Conservation (phyloP, 768 basidiomycete genomes). For the Amanita muscaria region DNA sequence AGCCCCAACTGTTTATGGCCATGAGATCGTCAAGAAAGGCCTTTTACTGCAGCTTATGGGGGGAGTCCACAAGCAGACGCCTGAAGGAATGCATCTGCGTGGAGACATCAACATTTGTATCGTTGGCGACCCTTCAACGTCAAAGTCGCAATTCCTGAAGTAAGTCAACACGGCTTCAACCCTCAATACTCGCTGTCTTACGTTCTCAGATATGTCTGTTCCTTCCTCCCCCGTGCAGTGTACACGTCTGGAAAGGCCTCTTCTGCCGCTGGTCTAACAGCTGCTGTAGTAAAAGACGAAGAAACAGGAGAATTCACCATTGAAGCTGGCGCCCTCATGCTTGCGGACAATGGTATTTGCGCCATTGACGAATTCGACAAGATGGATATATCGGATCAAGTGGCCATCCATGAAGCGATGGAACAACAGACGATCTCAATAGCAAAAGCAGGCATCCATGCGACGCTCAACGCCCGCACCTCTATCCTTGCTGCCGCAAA, state of each 20-base stretch:
- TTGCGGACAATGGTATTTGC: conserved; percentile 98
- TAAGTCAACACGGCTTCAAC: conserved; percentile 31
- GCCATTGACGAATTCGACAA: conserved; percentile 99
- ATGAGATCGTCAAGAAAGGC: conserved; percentile 98
- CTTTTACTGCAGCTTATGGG: conserved; percentile 95
- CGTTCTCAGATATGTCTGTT: conserved; percentile 79
- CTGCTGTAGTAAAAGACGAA: conserved; percentile 96
- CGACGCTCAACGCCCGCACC: conserved; percentile 94
- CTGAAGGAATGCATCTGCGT: conserved; percentile 95
- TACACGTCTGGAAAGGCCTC: conserved; percentile 99
- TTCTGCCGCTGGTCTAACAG: conserved; percentile 96
- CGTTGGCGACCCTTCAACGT: conserved; percentile 93
- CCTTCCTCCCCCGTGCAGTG: conserved; percentile 94
- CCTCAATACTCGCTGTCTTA: not conserved
- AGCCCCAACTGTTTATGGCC: conserved; percentile 96
- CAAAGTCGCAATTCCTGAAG: conserved; percentile 99
- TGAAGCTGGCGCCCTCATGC: conserved; percentile 97
- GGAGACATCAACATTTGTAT: conserved; percentile 99
- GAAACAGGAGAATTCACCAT: conserved; percentile 99
- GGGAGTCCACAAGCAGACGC: conserved; percentile 94
- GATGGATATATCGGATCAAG: conserved; percentile 98
- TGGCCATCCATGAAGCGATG: conserved; percentile 99
- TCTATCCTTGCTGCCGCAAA: conserved; percentile 98
- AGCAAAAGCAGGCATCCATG: conserved; percentile 98
- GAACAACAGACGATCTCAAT: conserved; percentile 99